Percentiles rank a stretch among this genome's conserved stretches.
These are phyloP conservation scores for Lathyrus tuberosus DNA, from an alignment of 306 rosid genomes.

Conservation along the genomic window DNA sequence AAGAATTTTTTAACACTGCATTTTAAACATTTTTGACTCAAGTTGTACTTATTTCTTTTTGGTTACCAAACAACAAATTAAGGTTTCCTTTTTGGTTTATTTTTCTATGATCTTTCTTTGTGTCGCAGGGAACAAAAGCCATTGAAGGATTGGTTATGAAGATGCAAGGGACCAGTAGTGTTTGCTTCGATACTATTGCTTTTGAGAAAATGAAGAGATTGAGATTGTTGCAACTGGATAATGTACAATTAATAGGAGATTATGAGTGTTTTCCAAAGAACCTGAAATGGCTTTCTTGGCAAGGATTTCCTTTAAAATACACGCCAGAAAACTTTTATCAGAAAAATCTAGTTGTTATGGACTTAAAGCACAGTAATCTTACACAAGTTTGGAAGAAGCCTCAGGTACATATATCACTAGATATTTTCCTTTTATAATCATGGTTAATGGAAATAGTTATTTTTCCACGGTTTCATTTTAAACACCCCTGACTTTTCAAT, in stretches of 20 bases:
- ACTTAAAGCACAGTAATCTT: conserved; percentile 40
- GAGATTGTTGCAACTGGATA: conserved; percentile 44
- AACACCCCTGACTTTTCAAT: too few species aligned
- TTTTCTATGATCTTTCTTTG: not conserved
- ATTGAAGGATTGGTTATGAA: conserved; percentile 34
- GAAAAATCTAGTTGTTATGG: conserved; percentile 31
- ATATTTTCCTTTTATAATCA: not conserved
- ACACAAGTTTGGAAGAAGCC: conserved; percentile 41
- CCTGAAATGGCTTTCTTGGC: conserved; percentile 48
- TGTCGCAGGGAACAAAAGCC: conserved; percentile 15
- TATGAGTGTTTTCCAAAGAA: conserved; percentile 34
- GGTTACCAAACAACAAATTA: not conserved
- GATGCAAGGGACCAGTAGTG: not conserved
- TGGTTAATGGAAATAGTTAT: not conserved
- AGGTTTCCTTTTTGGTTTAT: not conserved
- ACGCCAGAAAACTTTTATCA: conserved; percentile 38
- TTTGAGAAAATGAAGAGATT: conserved; percentile 45
- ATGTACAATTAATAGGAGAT: conserved; percentile 29
- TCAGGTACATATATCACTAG: conserved; percentile 26
- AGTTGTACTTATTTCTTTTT: not conserved
- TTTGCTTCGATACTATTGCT: conserved; percentile 16
- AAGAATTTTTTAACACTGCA: not conserved
- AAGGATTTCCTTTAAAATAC: conserved; percentile 38
- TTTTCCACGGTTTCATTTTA: not conserved
- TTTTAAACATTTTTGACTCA: too few species aligned